Evolutionary conservation across 1,284 basidiomycete species (phyloP), one percentile per base, ranked within the genome.

Genomic region (Irpex sp.): DNA sequence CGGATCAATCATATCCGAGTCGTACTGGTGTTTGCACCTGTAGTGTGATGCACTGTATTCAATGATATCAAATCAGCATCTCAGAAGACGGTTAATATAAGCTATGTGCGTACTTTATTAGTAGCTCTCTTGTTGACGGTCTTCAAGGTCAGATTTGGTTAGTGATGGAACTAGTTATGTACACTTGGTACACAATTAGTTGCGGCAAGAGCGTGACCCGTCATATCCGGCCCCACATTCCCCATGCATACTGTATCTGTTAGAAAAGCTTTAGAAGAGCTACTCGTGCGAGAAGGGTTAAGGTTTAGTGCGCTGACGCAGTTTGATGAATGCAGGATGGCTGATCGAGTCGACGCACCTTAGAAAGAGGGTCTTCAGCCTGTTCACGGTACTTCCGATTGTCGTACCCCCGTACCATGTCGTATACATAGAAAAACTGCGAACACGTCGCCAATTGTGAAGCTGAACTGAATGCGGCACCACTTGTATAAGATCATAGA

Each of bases 171-270:
- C 19, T 26, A 31, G 7, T 56, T 31, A 26, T 11, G n/a, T 11
- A 17, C 8, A 8, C 7, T 15, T 56, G 31, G 26, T 36, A 34
- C n/a, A 56, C 13, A 56, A 17, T 34, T 17, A 26, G 6, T 31
- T 15, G 54, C 26, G 54, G 54, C 34, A 56, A 56, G 54, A 34
- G n/a, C 26, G 21, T 31, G 17, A 9, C 26, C 7, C n/a, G 6
- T 11, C n/a, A 56, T 26, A 56, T 56, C 26, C 34, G 34, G 49
- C 49, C 49, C 49, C 49, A 51, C 49, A 51, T 51, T 56, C 34
- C 54, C 11, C 54, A 56, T 56, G 54, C 21, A 36, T 31, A 56
- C n/a, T n/a, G n/a, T n/a, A n/a, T 56, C 54, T 56, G n/a, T 56
- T 19, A 56, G n/a, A 26, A 56, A 31, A 11, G 54, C 26, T 9